Evolutionary conservation across 2,329 filamentous ascomycete genomes (phyloP).

Genomic region (Hymenoscyphus albidus): DNA sequence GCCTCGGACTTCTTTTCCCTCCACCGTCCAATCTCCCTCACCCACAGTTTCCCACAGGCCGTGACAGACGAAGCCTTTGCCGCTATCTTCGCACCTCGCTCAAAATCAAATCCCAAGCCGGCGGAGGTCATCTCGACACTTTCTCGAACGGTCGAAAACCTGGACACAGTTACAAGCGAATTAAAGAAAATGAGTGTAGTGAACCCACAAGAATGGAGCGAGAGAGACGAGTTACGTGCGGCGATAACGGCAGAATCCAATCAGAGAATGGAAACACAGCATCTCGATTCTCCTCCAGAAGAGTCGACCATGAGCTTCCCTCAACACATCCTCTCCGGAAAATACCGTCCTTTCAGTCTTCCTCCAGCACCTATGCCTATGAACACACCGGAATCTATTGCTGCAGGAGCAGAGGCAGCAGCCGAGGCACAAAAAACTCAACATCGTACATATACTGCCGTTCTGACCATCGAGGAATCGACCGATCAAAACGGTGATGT

Average conservation of each 20-base stretch:
- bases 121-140: conserved; percentile 65
- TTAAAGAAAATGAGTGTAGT: conserved; percentile 37
- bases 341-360: conserved; percentile 76
- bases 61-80: conserved; percentile 74
- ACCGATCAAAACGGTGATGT: conserved; percentile 56
- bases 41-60: conserved; percentile 70
- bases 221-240: conserved; percentile 37
- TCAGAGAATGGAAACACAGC: conserved; percentile 46
- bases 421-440: conserved; percentile 41
- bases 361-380: conserved; percentile 74
- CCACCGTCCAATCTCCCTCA: conserved; percentile 89
- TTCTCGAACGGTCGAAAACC: conserved; percentile 53
- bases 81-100: conserved; percentile 68
- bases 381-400: conserved; percentile 36
- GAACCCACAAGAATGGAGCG: conserved; percentile 28
- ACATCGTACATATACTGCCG: conserved; percentile 57
- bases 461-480: conserved; percentile 65
- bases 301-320: conserved; percentile 58
- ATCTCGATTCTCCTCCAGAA: conserved; percentile 44
- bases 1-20: conserved; percentile 94
- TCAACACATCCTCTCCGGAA: conserved; percentile 63
- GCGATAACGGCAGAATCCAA: conserved; percentile 44
- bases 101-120: conserved; percentile 47
- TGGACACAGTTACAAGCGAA: conserved; percentile 55
- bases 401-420: conserved; percentile 38